Percentiles rank a stretch among this genome's conserved stretches.
Evolutionary conservation across 129 eudicot genomes (phyloP).

Genomic region (Mikania micrantha): DNA sequence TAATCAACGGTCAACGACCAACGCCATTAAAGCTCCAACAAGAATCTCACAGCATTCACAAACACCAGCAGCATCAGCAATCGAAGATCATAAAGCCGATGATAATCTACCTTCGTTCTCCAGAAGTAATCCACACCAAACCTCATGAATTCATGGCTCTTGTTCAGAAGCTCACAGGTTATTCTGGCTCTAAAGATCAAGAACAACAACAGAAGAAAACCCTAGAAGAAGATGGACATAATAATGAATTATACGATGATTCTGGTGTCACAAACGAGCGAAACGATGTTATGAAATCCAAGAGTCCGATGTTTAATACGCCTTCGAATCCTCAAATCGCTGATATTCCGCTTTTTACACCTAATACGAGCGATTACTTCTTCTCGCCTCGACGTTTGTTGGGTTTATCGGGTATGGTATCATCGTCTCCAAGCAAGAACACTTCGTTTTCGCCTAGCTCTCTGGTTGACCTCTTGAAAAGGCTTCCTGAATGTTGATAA

Average conservation of each 20-base stretch:
- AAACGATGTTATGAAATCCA: conserved; percentile 1
- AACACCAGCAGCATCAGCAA: conserved; percentile 8
- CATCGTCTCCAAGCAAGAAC: conserved; percentile 29
- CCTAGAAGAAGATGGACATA: background rate
- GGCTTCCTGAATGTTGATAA: conserved; percentile 34
- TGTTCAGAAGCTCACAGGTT: conserved; percentile 77
- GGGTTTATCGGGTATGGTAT: conserved; percentile 24
- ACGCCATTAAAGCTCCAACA: conserved; percentile 42
- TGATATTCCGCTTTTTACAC: conserved; percentile 53
- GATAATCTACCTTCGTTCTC: conserved; percentile 60
- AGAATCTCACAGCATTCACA: conserved; percentile 33
- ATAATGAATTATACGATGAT: conserved; percentile 11
- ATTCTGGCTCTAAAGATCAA: conserved; percentile 7
- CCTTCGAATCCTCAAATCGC: conserved; percentile 17
- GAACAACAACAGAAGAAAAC: conserved; percentile 10
- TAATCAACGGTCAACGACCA: conserved; percentile 46
- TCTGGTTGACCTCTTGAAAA: conserved; percentile 30
- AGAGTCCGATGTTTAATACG: conserved; percentile 18
- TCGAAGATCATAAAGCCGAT: conserved; percentile 33
- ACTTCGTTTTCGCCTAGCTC: conserved; percentile 29
- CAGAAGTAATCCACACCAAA: conserved; percentile 62
- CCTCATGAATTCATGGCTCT: conserved; percentile 71
- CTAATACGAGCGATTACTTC: conserved; percentile 32
- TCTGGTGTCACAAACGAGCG: conserved; percentile 19
- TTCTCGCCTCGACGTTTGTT: conserved; percentile 30